Percentiles rank a stretch among this genome's conserved stretches.
Conservation (phyloP, 2,329 filamentous ascomycete genomes). For the Fusarium sp. region DNA sequence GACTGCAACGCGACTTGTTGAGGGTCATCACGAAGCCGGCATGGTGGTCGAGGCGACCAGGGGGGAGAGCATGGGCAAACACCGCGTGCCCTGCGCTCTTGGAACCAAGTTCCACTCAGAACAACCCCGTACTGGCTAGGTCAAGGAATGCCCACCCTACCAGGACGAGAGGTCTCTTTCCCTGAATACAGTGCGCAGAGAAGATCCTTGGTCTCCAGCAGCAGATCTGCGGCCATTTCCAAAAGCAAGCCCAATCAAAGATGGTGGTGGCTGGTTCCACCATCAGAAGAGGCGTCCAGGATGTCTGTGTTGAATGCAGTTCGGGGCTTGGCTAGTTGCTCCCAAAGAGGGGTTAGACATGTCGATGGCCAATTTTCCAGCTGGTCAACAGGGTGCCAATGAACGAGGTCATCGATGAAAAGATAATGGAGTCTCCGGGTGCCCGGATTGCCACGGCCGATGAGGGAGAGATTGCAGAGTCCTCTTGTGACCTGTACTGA, state of each 20-base stretch:
- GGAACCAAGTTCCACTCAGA: constrained; percentile 31
- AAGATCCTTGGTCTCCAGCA: constrained; percentile 37
- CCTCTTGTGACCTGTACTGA: constrained; percentile 47
- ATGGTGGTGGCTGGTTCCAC: constrained; percentile 41
- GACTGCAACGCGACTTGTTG: constrained; percentile 33
- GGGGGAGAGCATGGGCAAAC: constrained; percentile 36
- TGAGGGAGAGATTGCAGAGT: constrained; percentile 42
- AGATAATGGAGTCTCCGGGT: constrained; percentile 41
- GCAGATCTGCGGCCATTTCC: constrained; percentile 50
- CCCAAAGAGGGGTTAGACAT: constrained; percentile 46
- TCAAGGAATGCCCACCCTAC: constrained; percentile 42
- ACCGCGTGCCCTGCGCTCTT: constrained; percentile 38
- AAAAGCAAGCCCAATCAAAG: constrained; percentile 44
- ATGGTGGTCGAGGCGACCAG: constrained; percentile 41
- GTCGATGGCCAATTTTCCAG: constrained; percentile 46
- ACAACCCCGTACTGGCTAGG: constrained; percentile 39
- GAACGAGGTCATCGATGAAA: constrained; percentile 38
- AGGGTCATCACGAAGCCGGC: constrained; percentile 43
- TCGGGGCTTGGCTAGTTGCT: constrained; percentile 42
- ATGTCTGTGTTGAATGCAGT: constrained; percentile 44
- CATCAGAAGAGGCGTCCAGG: constrained; percentile 41
- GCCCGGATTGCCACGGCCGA: constrained; percentile 45
- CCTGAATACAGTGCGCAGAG: constrained; percentile 41
- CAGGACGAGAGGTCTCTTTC: constrained; percentile 24
- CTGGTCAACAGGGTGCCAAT: constrained; percentile 42